Evolutionary conservation across 169 alveolate genomes (phyloP).

Genomic region (Plasmodium billcollinsi): DNA sequence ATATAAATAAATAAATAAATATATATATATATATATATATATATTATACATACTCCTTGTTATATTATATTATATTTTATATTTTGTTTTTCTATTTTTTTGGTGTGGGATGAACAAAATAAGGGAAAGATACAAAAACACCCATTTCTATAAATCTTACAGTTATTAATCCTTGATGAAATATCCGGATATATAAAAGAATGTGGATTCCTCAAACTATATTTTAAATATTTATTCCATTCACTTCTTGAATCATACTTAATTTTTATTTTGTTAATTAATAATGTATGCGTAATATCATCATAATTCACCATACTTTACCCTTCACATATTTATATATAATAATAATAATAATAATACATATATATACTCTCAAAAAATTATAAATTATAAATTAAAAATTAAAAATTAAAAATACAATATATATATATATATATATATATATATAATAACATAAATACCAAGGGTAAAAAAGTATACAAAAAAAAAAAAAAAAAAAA

Average conservation of each 20-base stretch:
- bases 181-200: conserved; percentile 50
- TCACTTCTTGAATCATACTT: conserved; percentile 60
- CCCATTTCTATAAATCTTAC: conserved; percentile 1
- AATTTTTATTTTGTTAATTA: conserved; percentile 52
- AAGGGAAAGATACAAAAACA: too few species aligned
- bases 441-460: background rate
- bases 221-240: conserved; percentile 61
- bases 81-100: background rate
- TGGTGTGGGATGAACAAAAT: too few species aligned
- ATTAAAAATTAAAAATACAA: background rate
- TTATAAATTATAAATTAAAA: background rate
- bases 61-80: too few species aligned
- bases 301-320: conserved; percentile 66
- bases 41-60: background rate
- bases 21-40: background rate
- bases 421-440: background rate
- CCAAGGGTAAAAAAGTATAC: background rate
- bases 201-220: conserved; percentile 69
- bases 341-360: too few species aligned
- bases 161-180: conserved; percentile 1
- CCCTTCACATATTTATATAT: background rate
- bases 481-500: background rate
- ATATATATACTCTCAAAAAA: too few species aligned
- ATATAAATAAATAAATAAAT: background rate
- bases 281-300: conserved; percentile 52